Percentiles rank a stretch among this genome's conserved stretches.
These are phyloP conservation scores for Mycena galopus DNA, from an alignment of 768 basidiomycete genomes.

Conservation along the genomic window DNA sequence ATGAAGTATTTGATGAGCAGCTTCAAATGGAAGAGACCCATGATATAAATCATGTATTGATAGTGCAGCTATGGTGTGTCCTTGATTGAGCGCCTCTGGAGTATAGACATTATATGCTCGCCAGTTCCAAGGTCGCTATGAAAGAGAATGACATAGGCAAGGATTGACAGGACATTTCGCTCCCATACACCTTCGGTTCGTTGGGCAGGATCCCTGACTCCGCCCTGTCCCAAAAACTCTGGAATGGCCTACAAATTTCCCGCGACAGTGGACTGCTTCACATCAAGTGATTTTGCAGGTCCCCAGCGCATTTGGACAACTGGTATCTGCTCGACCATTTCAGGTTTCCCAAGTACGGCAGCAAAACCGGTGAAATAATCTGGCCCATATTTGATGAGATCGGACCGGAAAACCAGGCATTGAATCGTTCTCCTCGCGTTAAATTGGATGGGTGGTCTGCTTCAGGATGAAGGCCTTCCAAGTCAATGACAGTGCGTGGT, in stretches of 20 bases:
- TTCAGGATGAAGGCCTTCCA: slow-evolving; percentile 40
- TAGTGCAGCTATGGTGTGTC: slow-evolving; percentile 43
- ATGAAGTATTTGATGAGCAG: slow-evolving; percentile 32
- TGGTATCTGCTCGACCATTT: no score
- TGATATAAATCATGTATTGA: no score
- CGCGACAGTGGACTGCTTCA: no score
- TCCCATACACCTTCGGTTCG: slow-evolving; percentile 14
- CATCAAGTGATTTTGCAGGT: no score
- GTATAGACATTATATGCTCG: slow-evolving; percentile 42
- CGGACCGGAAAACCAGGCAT: slow-evolving; percentile 43
- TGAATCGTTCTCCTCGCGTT: slow-evolving; percentile 41
- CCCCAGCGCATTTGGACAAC: no score
- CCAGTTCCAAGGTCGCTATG: slow-evolving; percentile 46
- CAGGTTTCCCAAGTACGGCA: slow-evolving; percentile 11
- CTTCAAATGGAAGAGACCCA: no score
- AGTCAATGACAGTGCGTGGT: slow-evolving; percentile 28
- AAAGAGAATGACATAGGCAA: slow-evolving; percentile 25
- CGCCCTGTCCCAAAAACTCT: slow-evolving; percentile 31
- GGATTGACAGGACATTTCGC: slow-evolving; percentile 35
- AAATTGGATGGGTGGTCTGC: slow-evolving; percentile 33
- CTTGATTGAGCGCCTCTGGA: slow-evolving; percentile 29
- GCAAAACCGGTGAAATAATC: slow-evolving; percentile 39
- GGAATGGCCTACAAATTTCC: no score
- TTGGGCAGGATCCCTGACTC: slow-evolving; percentile 40
- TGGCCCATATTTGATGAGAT: slow-evolving; percentile 45